A percentile compares a stretch with the other conserved stretches of the same genome.
These are phyloP conservation scores for Terana coerulea DNA, from an alignment of 768 basidiomycete genomes.

Conservation along the genomic window DNA sequence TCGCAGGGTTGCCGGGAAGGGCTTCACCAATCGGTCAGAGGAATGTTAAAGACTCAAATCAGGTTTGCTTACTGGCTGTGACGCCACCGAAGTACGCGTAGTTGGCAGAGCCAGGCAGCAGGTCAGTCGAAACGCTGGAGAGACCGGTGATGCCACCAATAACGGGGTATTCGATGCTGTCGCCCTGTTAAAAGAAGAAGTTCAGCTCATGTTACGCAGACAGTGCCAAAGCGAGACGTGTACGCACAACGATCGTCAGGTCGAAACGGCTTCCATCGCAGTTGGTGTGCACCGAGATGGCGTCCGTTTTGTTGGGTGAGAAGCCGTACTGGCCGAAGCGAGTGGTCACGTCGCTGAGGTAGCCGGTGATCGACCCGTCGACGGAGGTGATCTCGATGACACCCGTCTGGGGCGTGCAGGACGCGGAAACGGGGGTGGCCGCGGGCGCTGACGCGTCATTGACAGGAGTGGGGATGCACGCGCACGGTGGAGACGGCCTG, in stretches of 20 bases:
- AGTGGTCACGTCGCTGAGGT: background rate
- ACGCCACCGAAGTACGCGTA: constrained; percentile 17
- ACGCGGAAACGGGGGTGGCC: background rate
- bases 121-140: constrained; percentile 8
- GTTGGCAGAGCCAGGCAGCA: constrained; percentile 12
- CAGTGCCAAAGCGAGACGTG: background rate
- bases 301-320: background rate
- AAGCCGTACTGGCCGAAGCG: constrained; percentile 6
- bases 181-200: constrained; percentile 15
- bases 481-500: constrained; percentile 3
- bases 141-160: constrained; percentile 15
- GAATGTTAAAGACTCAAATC: background rate
- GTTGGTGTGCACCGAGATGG: background rate
- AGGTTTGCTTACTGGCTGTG: constrained; percentile 10
- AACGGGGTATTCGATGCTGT: constrained; percentile 5
- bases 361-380: background rate
- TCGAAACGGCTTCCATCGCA: constrained; percentile 6
- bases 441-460: background rate
- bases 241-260: background rate
- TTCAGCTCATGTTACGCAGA: background rate
- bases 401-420: constrained; percentile 1
- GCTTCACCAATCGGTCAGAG: background rate
- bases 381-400: constrained; percentile 3
- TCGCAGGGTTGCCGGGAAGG: background rate
- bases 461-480: background rate